Evolutionary conservation across 441 rosid species (phyloP).

Genomic region (Gossypium davidsonii): DNA sequence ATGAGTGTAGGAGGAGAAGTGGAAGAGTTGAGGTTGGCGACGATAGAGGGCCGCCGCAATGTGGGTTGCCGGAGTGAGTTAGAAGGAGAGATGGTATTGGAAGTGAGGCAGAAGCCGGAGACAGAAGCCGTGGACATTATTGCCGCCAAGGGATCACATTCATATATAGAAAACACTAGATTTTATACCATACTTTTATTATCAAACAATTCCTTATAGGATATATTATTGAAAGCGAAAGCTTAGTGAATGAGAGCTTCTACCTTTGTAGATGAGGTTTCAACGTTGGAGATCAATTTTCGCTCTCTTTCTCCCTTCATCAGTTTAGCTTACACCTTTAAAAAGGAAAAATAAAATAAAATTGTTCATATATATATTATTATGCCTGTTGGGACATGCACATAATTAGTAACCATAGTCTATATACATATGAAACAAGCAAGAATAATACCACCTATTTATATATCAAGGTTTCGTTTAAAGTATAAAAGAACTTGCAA

Average conservation of each 20-base stretch:
- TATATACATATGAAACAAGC: background rate
- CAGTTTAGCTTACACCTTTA: background rate
- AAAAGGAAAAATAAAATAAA: too few relatives aligned
- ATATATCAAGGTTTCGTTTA: background rate
- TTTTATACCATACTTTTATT: conserved; percentile 27
- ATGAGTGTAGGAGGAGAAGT: conserved; percentile 55
- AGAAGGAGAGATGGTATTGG: conserved; percentile 34
- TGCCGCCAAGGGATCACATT: conserved; percentile 18
- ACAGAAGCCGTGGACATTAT: conserved; percentile 89
- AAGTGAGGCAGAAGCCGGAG: conserved; percentile 51
- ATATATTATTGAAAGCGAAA: conserved; percentile 38
- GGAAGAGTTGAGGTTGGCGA: conserved; percentile 33
- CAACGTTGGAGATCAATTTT: conserved; percentile 28
- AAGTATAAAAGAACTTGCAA: background rate
- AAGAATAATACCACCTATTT: background rate
- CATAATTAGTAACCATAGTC: background rate
- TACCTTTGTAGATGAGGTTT: conserved; percentile 41
- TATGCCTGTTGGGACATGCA: background rate
- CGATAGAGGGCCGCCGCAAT: conserved; percentile 38
- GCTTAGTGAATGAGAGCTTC: conserved; percentile 37
- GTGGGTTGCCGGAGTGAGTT: conserved; percentile 24
- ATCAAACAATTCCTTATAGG: background rate
- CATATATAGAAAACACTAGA: background rate
- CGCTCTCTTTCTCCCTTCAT: background rate
- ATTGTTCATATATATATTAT: background rate